These are phyloP conservation scores for Berkeleyomyces rouxiae DNA, from an alignment of 2,329 filamentous ascomycete species.

Conservation along the genomic window DNA sequence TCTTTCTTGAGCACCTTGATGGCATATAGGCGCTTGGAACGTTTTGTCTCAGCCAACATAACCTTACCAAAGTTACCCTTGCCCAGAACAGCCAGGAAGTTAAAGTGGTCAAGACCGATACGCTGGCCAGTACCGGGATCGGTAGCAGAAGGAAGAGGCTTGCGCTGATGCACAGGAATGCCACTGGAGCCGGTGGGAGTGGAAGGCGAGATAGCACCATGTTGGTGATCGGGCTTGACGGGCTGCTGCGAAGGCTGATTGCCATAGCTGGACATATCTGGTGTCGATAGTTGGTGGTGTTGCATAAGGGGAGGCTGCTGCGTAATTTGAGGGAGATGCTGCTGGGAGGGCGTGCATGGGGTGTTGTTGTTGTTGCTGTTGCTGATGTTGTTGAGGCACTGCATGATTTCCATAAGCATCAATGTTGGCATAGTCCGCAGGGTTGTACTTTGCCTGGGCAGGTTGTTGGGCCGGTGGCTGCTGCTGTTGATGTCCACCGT, in stretches of 20 bases:
- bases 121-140: conserved; percentile 59
- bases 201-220: conserved; percentile 15
- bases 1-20: conserved; percentile 99
- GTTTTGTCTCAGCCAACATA: conserved; percentile 97
- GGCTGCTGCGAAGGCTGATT: conserved; percentile 20
- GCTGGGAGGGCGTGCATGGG: conserved; percentile 13
- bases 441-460: conserved; percentile 55
- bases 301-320: conserved; percentile 17
- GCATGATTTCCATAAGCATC: conserved; percentile 29
- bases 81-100: conserved; percentile 92
- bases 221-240: conserved; percentile 21
- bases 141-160: conserved; percentile 53
- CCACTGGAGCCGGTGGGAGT: conserved; percentile 18
- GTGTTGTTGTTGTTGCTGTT: conserved; percentile 23
- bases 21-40: conserved; percentile 77
- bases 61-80: conserved; percentile 99
- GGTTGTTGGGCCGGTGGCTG: conserved; percentile 24
- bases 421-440: conserved; percentile 55
- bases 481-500: conserved; percentile 19
- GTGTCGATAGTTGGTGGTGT: conserved; percentile 16
- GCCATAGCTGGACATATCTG: conserved; percentile 19
- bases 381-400: conserved; percentile 23
- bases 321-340: conserved; percentile 5
- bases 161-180: conserved; percentile 23
- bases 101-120: conserved; percentile 96